These are phyloP conservation scores for Ceratocystis eucalypticola DNA, from an alignment of 2,329 filamentous ascomycete genomes.

Conservation along the genomic window DNA sequence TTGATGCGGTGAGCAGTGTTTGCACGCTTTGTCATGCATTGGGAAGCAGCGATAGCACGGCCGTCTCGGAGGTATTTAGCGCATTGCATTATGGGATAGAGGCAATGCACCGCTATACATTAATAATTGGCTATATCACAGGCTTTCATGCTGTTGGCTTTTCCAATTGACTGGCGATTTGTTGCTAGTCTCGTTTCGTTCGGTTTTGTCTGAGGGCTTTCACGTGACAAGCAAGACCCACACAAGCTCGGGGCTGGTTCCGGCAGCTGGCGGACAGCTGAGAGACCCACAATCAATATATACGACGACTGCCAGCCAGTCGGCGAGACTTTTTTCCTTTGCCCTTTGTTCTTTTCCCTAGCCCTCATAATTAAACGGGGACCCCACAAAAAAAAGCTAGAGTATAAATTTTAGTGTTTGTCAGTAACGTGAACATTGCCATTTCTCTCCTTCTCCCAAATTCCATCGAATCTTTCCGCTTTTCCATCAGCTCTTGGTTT, in stretches of 20 bases:
- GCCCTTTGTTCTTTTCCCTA: not conserved
- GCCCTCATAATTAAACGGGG: not conserved
- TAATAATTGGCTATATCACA: not conserved
- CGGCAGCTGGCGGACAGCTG: not conserved
- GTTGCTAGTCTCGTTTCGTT: not conserved
- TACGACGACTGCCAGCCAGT: not conserved
- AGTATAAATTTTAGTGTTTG: conserved; percentile 2
- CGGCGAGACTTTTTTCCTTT: not conserved
- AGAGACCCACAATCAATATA: not conserved
- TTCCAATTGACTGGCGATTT: not conserved
- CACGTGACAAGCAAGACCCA: not conserved
- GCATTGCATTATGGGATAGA: not conserved
- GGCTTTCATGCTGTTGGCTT: not conserved
- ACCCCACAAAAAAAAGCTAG: not conserved
- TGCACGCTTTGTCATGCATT: not conserved
- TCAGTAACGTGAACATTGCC: not conserved
- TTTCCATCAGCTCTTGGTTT: conserved; percentile 12
- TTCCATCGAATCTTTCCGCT: not conserved
- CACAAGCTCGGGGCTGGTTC: not conserved
- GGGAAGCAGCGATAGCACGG: not conserved
- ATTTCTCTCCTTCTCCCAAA: not conserved
- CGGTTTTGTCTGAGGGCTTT: not conserved
- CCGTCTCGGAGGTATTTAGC: not conserved
- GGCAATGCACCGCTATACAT: not conserved
- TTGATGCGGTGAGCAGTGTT: not conserved